phyloP scores from a whole-genome alignment of 352 stramenopile genomes.

The Phytophthora pistaciae region DNA sequence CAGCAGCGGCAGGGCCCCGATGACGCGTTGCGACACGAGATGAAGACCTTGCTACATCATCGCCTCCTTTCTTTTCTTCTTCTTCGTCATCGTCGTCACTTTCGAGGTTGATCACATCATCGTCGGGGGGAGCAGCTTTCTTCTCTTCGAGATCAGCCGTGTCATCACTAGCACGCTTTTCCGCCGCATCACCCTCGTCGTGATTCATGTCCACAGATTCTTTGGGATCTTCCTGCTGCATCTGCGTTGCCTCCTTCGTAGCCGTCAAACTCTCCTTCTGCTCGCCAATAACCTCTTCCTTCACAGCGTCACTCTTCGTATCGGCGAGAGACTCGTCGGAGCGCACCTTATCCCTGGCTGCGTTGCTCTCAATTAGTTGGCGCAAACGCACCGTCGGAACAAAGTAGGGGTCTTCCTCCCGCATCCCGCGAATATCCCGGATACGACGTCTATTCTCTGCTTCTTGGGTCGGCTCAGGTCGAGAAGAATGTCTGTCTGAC shows the following conservation, averaged over 20 bases:
- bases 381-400: constrained; percentile 45
- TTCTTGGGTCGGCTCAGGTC: constrained; percentile 13
- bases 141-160: constrained; percentile 4
- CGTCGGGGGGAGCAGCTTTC: not conserved
- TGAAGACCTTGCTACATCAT: constrained; percentile 2
- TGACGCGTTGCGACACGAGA: not conserved
- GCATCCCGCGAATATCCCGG: constrained; percentile 71
- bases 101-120: constrained; percentile 22
- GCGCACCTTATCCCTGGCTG: constrained; percentile 15
- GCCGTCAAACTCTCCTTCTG: constrained; percentile 3
- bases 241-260: constrained; percentile 22
- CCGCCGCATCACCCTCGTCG: constrained; percentile 19
- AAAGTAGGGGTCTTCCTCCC: constrained; percentile 68
- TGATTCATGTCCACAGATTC: constrained; percentile 15
- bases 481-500: constrained; percentile 3
- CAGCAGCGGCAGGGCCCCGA: not conserved
- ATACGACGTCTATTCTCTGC: constrained; percentile 56
- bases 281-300: not conserved
- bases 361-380: constrained; percentile 52
- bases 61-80: constrained; percentile 5
- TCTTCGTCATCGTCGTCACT: constrained; percentile 15
- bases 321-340: not conserved
- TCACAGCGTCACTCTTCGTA: not conserved
- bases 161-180: constrained; percentile 1
- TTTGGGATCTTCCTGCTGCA: constrained; percentile 40